Base-by-base conservation (phyloP, 768 basidiomycete genomes). In the Tulasnella sp. region DNA sequence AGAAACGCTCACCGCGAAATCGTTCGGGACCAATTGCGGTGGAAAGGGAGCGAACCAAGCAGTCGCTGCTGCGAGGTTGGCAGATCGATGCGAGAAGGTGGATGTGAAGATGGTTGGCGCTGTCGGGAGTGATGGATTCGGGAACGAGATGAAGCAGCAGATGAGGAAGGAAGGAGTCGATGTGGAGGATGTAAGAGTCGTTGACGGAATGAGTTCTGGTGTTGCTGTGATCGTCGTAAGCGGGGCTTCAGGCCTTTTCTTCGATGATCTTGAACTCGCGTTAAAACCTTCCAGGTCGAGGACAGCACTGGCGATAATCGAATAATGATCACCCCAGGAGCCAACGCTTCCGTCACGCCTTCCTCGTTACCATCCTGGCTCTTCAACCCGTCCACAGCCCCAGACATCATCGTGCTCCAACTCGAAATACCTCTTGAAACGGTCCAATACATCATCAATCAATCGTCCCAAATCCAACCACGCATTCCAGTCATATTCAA, bases 21-120 rank as follows among this genome's bases (percentile, higher is more conserved):
- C 76, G 15, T 79, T 79, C 71, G n/a, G 44, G 15, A 79, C 77
- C 42, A 74, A 70, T 26, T 78, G 70, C 11, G 79, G 79, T 6
- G 79, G 79, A 18, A 79, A 79, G 42, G 79, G 79, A 29, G 77
- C 79, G 15, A 79, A 79, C 51, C 79, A 79, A 48, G 79, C 79
- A 9, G 79, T 79, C 69, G 79, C 79, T 18, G 71, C 77, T 29
- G 77, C 67, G 23, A 40, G 76, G 35, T 35, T 79, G n/a, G 79
- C 77, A 13, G 46, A 37, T 23, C 18, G 26, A 20, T 51, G 35
- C 39, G 29, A 39, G 23, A 67, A 67, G n/a, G 32, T 48, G 0
- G 69, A 70, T 32, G 78, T 79, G 20, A 32, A 29, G 42, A 77
- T 79, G 75, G 70, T 79, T 20, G 79, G 79, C 26, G 77, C 79